These are phyloP conservation scores for Psilocybe subaeruginosa DNA, from an alignment of 768 basidiomycete genomes.

Conservation along the genomic window DNA sequence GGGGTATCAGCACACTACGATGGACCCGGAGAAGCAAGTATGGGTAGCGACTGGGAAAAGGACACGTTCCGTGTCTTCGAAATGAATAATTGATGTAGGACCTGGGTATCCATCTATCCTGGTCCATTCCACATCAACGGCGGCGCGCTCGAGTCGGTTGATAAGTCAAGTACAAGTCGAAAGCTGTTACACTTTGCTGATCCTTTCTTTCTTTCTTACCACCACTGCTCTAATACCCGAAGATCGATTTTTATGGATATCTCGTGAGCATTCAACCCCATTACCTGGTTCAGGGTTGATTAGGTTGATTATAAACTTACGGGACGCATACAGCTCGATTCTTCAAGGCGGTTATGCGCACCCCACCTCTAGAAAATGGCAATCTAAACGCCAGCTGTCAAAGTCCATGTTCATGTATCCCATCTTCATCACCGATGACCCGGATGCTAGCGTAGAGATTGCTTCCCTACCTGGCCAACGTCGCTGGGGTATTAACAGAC, in stretches of 20 bases:
- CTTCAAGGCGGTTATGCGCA: conserved; percentile 95
- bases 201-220: conserved; percentile 11
- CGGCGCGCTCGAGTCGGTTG: not conserved
- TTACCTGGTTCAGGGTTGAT: not conserved
- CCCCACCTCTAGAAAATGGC: conserved; percentile 87
- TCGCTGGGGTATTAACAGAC: conserved; percentile 93
- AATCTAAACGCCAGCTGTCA: conserved; percentile 75
- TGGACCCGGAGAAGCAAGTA: conserved; percentile 3
- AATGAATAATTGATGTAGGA: not conserved
- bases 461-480: conserved; percentile 82
- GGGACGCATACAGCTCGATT: conserved; percentile 53
- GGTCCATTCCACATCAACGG: conserved; percentile 3
- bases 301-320: not conserved
- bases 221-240: conserved; percentile 1
- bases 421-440: conserved; percentile 96
- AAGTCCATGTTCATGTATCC: conserved; percentile 99
- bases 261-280: conserved; percentile 13
- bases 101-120: conserved; percentile 1
- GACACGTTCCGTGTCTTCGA: conserved; percentile 24
- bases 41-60: conserved; percentile 13
- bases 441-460: conserved; percentile 81
- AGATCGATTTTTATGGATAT: conserved; percentile 20
- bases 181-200: not conserved
- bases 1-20: conserved; percentile 1
- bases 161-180: not conserved